Percentiles rank a stretch among this genome's conserved stretches.
Evolutionary conservation across 176 grass and related monocot species (phyloP).

Genomic region (Oryza punctata): DNA sequence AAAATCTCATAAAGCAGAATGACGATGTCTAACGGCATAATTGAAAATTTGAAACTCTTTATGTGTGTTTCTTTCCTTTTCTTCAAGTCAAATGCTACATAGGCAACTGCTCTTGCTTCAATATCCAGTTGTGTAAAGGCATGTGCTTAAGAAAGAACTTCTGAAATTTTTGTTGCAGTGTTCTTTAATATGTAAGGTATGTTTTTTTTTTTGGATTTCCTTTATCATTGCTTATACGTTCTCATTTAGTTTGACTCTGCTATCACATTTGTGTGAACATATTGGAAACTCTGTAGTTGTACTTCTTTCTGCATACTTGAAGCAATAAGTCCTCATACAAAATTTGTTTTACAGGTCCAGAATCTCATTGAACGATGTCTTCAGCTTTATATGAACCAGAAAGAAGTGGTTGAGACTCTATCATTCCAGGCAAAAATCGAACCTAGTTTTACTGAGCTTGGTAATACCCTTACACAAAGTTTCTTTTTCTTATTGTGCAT

Average conservation of each 20-base stretch:
- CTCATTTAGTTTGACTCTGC: not conserved
- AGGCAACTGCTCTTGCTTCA: not conserved
- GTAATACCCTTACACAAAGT: constrained; percentile 52
- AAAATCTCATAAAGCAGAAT: not conserved
- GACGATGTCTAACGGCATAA: not conserved
- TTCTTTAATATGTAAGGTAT: not conserved
- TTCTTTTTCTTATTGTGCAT: constrained; percentile 8
- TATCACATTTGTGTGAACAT: not conserved
- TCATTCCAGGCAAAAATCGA: constrained; percentile 92
- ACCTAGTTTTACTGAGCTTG: constrained; percentile 98
- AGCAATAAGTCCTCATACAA: constrained; percentile 19
- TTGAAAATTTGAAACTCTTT: not conserved
- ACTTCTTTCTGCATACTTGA: constrained; percentile 24
- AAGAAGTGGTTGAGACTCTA: constrained; percentile 88
- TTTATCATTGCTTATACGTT: not conserved
- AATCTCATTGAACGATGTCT: constrained; percentile 97
- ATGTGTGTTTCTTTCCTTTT: not conserved
- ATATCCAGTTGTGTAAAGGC: no score
- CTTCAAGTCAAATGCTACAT: not conserved
- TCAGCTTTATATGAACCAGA: constrained; percentile 99
- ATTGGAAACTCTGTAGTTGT: not conserved
- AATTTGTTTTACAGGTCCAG: constrained; percentile 80
- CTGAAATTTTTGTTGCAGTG: not conserved
- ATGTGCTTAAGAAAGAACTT: not conserved
- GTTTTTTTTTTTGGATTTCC: not conserved